A percentile compares a stretch with the other conserved stretches of the same genome.
Conservation (phyloP, 768 basidiomycete species). For the Naganishia onofrii region DNA sequence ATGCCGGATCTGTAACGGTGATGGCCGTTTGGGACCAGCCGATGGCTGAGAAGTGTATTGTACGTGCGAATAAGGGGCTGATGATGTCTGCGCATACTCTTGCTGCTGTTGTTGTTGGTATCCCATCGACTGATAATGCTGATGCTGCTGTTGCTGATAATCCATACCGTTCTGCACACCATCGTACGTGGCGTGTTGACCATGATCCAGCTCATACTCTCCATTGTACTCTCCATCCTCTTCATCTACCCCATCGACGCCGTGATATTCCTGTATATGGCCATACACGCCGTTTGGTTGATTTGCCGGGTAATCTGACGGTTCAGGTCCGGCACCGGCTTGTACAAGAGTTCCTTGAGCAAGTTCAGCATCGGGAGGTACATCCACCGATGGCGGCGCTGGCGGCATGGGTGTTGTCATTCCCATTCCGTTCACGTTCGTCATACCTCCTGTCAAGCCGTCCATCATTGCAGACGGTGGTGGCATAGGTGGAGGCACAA, state of each 20-base stretch:
- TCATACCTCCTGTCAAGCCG: not conserved
- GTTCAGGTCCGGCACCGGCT: conserved; percentile 16
- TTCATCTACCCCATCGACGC: not conserved
- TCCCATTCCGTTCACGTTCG: conserved; percentile 3
- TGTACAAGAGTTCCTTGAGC: not conserved
- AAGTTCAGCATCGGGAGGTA: not conserved
- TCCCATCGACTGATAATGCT: conserved; percentile 11
- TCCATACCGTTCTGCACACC: conserved; percentile 28
- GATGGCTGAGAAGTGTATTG: conserved; percentile 22
- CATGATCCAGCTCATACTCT: conserved; percentile 17
- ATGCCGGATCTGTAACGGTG: conserved; percentile 45
- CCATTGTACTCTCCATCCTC: not conserved
- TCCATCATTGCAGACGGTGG: conserved; percentile 17
- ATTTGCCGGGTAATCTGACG: not conserved
- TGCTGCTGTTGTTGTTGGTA: conserved; percentile 28
- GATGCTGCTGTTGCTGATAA: conserved; percentile 24
- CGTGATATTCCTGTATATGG: not conserved
- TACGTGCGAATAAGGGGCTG: not conserved
- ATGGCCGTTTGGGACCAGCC: conserved; percentile 23
- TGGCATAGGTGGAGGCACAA: conserved; percentile 4
- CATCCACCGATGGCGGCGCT: not conserved
- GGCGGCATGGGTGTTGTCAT: conserved; percentile 21
- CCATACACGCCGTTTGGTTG: not conserved
- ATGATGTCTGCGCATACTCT: conserved; percentile 15
- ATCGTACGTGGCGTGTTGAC: conserved; percentile 3